Evolutionary conservation across 371 early-diverging fungal species (phyloP), one percentile per base, ranked within the genome.

Genomic region (Lichtheimia ornata): DNA sequence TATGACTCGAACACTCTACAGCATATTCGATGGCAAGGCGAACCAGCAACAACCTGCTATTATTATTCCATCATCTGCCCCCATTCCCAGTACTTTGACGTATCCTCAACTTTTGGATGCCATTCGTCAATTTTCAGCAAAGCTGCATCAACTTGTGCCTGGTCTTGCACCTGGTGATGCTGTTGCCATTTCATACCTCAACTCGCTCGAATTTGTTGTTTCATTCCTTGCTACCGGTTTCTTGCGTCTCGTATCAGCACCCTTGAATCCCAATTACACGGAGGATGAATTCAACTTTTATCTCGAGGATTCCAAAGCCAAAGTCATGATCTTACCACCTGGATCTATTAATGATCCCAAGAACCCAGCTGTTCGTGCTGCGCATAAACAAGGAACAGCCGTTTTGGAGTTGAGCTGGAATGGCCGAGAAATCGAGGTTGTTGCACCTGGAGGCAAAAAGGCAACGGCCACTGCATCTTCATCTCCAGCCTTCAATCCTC

Each of bases 231-330:
- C 84, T 7, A 78, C 83, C 5, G 79, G 87, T 1, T 71, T 84
- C 5, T 65, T 83, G 73, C 84, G 90, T 50, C 77, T 86, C 60
- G 70, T 88, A 6, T 84, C 93, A 2, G 88, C 91, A 18, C 95
- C 94, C 17, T 78, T 95, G 50, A 94, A 94, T 62, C 85, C 92
- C 13, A 79, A 82, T 3, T 88, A 91, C 65, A 87, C 87, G 20
- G 81, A 81, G 50, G 82, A 83, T 40, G 94, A 94, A 74, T 81
- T 94, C 49, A 84, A 83, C 51, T 93, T 90, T 67, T 93, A 93
- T 59, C 63, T 95, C n/a, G 81, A 88, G 40, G 93, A 91, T 65
- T 83, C 91, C 9, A 69, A 83, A 45, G 75, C 84, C 44, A 78
- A 77, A 9, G 82, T 85, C 20, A 75, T 94, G 42, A 76, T 94